A percentile compares a stretch with the other conserved stretches of the same genome.
These are phyloP conservation scores for Phialemonium atrogriseum DNA, from an alignment of 2,329 filamentous ascomycete genomes.

Conservation along the genomic window DNA sequence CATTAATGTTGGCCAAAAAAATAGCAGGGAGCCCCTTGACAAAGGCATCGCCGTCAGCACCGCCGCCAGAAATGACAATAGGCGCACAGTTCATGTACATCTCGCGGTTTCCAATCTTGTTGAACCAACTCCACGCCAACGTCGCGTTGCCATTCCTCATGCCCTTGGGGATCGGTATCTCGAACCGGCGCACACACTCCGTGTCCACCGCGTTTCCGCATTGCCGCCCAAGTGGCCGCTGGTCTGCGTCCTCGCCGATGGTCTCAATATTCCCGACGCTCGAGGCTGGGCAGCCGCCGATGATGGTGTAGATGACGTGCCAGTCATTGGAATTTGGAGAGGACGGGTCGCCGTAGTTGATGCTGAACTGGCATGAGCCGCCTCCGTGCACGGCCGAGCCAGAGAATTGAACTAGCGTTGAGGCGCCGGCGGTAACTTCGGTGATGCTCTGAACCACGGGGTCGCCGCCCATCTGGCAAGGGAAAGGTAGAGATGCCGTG, in stretches of 20 bases:
- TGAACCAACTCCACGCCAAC: slow-evolving; percentile 56
- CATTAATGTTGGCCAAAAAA: slow-evolving; percentile 50
- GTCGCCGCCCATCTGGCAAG: too few relatives aligned
- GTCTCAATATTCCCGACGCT: slow-evolving; percentile 11
- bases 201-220: slow-evolving; percentile 14
- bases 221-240: slow-evolving; percentile 8
- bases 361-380: slow-evolving; percentile 22
- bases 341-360: slow-evolving; percentile 16
- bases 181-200: slow-evolving; percentile 16
- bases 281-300: slow-evolving; percentile 20
- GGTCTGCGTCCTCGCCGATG: slow-evolving; percentile 7
- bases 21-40: slow-evolving; percentile 40
- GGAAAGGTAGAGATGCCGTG: too few relatives aligned
- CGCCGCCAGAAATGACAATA: slow-evolving; percentile 38
- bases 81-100: slow-evolving; percentile 63
- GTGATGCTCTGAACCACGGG: slow-evolving; percentile 4
- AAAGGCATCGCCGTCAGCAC: slow-evolving; percentile 19
- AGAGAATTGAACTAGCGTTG: slow-evolving; percentile 15
- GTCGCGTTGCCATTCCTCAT: slow-evolving; percentile 30
- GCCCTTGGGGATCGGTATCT: slow-evolving; percentile 15
- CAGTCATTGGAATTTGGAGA: slow-evolving; percentile 12
- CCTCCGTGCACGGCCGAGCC: slow-evolving; percentile 20
- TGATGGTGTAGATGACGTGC: slow-evolving; percentile 22
- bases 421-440: neutral
- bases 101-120: slow-evolving; percentile 51